Evolutionary conservation across 306 rosid species (phyloP).

Genomic region (Abrus pulchellus): DNA sequence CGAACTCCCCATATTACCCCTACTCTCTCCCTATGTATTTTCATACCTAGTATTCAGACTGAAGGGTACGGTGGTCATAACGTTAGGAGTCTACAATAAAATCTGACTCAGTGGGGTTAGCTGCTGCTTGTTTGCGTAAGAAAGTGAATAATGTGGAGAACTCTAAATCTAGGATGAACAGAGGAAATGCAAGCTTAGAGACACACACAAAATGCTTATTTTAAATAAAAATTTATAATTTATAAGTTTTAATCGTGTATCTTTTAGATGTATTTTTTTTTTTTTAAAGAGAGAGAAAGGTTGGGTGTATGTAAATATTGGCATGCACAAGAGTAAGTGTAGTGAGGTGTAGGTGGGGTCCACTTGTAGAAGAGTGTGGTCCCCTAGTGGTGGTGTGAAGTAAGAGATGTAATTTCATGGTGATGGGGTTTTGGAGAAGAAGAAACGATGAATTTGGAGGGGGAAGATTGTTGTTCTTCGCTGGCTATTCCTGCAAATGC

Average conservation of each 20-base stretch:
- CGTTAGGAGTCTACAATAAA: slow-evolving; percentile 1
- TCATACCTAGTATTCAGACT: too few relatives aligned
- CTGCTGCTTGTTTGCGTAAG: slow-evolving; percentile 55
- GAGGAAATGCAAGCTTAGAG: too few relatives aligned
- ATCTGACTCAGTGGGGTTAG: slow-evolving; percentile 45
- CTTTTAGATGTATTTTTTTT: too few relatives aligned
- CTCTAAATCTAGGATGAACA: slow-evolving; percentile 53
- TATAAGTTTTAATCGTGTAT: too few relatives aligned
- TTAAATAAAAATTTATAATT: too few relatives aligned
- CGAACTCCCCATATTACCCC: too few relatives aligned
- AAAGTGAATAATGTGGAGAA: slow-evolving; percentile 49
- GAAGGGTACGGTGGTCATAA: slow-evolving; percentile 38
- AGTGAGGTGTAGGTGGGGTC: slow-evolving; percentile 24
- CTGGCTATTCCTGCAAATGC: slow-evolving; percentile 22
- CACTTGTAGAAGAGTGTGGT: slow-evolving; percentile 30
- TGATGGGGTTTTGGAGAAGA: background rate
- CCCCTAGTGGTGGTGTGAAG: slow-evolving; percentile 15
- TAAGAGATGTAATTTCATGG: background rate
- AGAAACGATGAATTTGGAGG: background rate
- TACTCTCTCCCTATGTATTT: too few relatives aligned
- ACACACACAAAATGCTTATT: too few relatives aligned
- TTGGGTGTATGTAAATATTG: too few relatives aligned
- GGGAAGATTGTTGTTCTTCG: slow-evolving; percentile 7
- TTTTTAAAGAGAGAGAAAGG: too few relatives aligned
- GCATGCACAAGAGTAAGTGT: background rate